Evolutionary conservation across 129 eudicot species (phyloP), one percentile per base, ranked within the genome.

Genomic region (Ambrosia artemisiifolia): DNA sequence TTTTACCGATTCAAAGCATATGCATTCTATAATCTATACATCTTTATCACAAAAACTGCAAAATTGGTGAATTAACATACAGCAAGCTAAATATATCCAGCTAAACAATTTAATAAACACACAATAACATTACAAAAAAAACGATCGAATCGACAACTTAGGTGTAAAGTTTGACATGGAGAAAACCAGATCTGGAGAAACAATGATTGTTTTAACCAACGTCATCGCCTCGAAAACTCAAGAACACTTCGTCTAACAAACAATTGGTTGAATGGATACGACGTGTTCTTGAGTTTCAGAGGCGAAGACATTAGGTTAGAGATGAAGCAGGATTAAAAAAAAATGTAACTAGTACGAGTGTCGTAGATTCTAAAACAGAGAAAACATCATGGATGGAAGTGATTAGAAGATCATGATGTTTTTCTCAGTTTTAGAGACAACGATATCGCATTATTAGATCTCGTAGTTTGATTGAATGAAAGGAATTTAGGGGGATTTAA

Each of bases 241-340:
- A 63, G 50, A 63, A 38, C 69, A 63, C 69, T 5, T 63, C 50
- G 50, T 63, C 14, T 16, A 36, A 7, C 7, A 16, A 17, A 63
- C 30, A 63, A 9, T 3, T 17, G 33, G 38, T 3, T 4, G 49
- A 63, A 36, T 38, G 49, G 14, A n/a, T 10, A 34, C 67, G 70
- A 65, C 53, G 70, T 65, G 70, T 65, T 65, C 53, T 65, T 65
- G 70, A 65, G 70, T 65, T 65, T 65, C 70, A 65, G 70, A 65
- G 70, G 30, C 32, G 70, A 65, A 40, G 70, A 65, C 35, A 65
- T 42, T 11, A 46, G 33, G 32, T 65, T 65, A 65, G 70, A 65
- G 4, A 65, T 40, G 34, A 65, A 65, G 4, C 0, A 42, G 47
- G 7, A 24, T 24, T 24, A 1, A 24, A 24, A n/a, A 13, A 32